Evolutionary conservation across 1,284 basidiomycete genomes (phyloP), one percentile per base, ranked within the genome.

Genomic region (Chiua sp.): DNA sequence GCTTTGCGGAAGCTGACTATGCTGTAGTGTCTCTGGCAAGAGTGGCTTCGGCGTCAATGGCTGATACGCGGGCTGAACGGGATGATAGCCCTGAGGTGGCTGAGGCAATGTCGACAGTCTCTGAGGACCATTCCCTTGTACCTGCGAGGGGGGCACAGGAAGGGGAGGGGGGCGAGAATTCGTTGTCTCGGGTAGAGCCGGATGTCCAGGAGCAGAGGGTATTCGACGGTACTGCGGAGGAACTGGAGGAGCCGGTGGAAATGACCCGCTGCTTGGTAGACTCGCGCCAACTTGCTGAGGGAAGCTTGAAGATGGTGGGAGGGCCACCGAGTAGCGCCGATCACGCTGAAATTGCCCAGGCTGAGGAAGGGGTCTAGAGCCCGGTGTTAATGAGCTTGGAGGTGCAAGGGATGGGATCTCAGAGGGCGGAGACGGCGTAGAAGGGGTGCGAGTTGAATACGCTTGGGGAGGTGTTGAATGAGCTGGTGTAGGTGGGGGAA

Each of bases 301-400:
- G 61, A 64, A 71, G 59, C 69, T 75, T 22, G 67, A 68, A 47
- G 76, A 67, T 8, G 75, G 68, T 8, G 75, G 75, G 33, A 75
- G 64, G 7, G 78, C 71, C 59, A 79, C 75, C 11, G 77, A 73
- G 44, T 75, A 72, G 22, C 76, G 68, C 51, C 75, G 66, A 47
- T 75, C 76, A 37, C 73, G 63, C 44, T 72, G 74, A 39, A 57
- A 62, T 37, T 75, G 74, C 46, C 71, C 72, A 32, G 77, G 77
- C 48, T 75, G 78, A 26, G 88, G 87, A 15, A 90, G 73, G 22
- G 87, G 88, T 53, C 87, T 79, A 22, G 87, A 87, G 16, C 78
- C 77, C 4, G 68, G 71, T 44, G 72, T 60, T 12, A 64, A 76
- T 55, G 65, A 75, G 51, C 70, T 76, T 20, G 72, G 77, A 53